Evolutionary conservation across 495 filamentous ascomycete genomes (phyloP), one percentile per base, ranked within the genome.

Genomic region (Podospora pseudopauciseta): DNA sequence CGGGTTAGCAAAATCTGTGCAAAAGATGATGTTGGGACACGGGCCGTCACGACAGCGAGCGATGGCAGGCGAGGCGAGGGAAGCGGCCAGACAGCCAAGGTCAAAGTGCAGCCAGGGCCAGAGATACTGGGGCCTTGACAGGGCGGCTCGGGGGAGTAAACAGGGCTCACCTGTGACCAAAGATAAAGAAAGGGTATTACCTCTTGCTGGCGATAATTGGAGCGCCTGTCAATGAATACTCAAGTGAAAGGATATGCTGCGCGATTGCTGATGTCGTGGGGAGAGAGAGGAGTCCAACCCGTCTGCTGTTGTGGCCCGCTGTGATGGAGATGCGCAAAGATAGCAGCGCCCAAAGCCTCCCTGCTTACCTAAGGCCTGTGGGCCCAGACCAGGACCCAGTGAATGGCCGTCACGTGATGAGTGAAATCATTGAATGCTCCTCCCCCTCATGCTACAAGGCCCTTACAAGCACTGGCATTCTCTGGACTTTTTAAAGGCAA

Each of bases 211-310:
- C 71, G 70, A 77, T 77, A 69, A 53, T 73, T 63, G 27, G 11
- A 23, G 61, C 39, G 68, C 28, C 53, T 58, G 57, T 65, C 68
- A 78, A 78, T 76, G 68, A 65, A 78, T 78, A 76, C 69, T 77
- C 61, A 60, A 67, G 68, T 66, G 70, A 73, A 67, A 78, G 64
- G 68, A 74, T 76, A 76, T 68, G 68, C 71, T 70, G 32, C 58
- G 70, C 68, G 69, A 69, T 68, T 66, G 60, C 30, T 49, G 61
- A 44, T 61, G 59, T 27, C 28, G 59, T 27, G 28, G 59, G 28
- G 20, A 61, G 59, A 61, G 20, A 61, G 59, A 61, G 19, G 39
- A 49, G 59, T 27, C 63, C 60, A 65, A 65, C 23, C 20, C 39
- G 61, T 60, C 70, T 73, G 62, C 70, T 68, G 69, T 71, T 67